Evolutionary conservation across 83 land plant genomes (phyloP).

Genomic region (Larix sibirica): DNA sequence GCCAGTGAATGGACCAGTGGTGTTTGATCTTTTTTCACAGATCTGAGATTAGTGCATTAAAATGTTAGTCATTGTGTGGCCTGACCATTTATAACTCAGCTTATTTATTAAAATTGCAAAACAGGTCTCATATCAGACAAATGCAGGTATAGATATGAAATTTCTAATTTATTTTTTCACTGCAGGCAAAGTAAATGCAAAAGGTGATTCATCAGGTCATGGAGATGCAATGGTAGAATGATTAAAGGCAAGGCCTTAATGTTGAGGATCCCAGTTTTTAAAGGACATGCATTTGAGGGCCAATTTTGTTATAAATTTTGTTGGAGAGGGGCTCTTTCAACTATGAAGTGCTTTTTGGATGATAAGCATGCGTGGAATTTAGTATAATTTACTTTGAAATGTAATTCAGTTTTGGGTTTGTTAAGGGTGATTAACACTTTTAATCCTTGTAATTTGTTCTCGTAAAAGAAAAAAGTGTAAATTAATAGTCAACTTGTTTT

Average conservation of each 20-base stretch:
- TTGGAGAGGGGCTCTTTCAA: background rate
- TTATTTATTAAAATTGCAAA: background rate
- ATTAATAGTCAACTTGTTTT: no score
- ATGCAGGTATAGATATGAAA: background rate
- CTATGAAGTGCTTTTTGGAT: background rate
- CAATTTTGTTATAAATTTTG: background rate
- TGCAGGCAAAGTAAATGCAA: slow-evolving; percentile 1
- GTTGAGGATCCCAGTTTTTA: background rate
- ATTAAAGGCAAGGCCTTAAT: background rate
- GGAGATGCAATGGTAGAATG: slow-evolving; percentile 9
- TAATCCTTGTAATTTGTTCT: no score
- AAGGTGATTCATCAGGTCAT: background rate
- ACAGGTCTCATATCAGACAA: background rate
- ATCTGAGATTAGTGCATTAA: background rate
- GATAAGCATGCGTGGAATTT: background rate
- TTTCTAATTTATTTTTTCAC: background rate
- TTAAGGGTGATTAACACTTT: no score
- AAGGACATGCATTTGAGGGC: background rate
- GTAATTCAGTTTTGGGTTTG: background rate
- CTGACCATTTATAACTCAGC: background rate
- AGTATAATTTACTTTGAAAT: background rate
- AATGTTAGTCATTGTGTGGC: background rate
- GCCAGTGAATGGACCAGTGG: background rate
- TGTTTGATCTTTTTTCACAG: background rate
- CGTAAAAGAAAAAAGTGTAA: no score